phyloP scores from a whole-genome alignment of 2,329 filamentous ascomycete genomes.

The Periglandula ipomoeae region DNA sequence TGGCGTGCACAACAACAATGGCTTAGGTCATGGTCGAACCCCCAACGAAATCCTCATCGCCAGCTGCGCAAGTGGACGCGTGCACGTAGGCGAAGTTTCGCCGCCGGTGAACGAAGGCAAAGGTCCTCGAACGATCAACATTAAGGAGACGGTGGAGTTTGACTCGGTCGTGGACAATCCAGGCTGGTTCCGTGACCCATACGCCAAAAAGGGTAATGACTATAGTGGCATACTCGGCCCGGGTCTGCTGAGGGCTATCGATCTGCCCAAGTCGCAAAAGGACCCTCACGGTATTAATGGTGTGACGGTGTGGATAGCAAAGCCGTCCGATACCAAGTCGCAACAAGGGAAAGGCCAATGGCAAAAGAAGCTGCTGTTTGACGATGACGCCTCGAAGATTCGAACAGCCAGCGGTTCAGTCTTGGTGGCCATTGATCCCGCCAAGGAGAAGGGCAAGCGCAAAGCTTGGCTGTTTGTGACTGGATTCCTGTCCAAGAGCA shows the following conservation, averaged over 20 bases:
- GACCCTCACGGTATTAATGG: slow-evolving; percentile 30
- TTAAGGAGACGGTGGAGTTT: slow-evolving; percentile 34
- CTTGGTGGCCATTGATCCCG: slow-evolving; percentile 42
- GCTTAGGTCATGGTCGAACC: slow-evolving; percentile 39
- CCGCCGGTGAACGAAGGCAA: slow-evolving; percentile 2
- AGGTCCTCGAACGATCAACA: slow-evolving; percentile 11
- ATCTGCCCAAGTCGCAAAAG: slow-evolving; percentile 23
- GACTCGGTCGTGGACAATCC: slow-evolving; percentile 47
- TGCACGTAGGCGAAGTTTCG: slow-evolving; percentile 32
- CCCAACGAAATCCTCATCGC: slow-evolving; percentile 32
- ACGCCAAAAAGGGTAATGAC: slow-evolving; percentile 30
- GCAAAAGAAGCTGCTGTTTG: slow-evolving; percentile 41
- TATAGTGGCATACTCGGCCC: slow-evolving; percentile 44
- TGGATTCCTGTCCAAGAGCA: slow-evolving; percentile 39
- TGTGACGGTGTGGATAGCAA: slow-evolving; percentile 36
- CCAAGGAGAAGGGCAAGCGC: slow-evolving; percentile 30
- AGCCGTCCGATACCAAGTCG: background rate
- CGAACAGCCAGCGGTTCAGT: slow-evolving; percentile 42
- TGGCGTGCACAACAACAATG: slow-evolving; percentile 45
- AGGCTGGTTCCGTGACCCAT: slow-evolving; percentile 46
- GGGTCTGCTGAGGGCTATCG: slow-evolving; percentile 32
- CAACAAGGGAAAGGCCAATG: slow-evolving; percentile 18
- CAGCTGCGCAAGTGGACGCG: slow-evolving; percentile 33
- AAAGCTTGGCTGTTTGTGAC: slow-evolving; percentile 50
- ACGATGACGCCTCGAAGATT: slow-evolving; percentile 45